Conservation (phyloP, 306 rosid genomes). For the Cyclanthera cordifolia region DNA sequence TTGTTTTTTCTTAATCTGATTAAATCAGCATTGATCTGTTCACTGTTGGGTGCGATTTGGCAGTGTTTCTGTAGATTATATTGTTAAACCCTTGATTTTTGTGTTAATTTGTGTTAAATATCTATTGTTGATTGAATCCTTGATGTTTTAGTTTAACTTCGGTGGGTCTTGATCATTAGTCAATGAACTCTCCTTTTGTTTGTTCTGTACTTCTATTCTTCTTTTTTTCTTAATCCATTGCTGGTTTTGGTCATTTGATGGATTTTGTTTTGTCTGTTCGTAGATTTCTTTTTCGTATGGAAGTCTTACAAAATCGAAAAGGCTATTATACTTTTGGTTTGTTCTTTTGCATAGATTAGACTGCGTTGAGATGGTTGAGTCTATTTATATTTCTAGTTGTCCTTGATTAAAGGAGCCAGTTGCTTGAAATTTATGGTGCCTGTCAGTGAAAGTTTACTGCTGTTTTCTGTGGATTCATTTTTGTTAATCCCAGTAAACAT, state of each 20-base stretch:
- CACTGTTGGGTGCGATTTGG: background rate
- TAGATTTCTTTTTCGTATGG: background rate
- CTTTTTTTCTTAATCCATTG: background rate
- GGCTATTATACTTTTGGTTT: background rate
- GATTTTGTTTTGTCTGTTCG: slow-evolving; percentile 2
- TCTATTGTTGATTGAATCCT: background rate
- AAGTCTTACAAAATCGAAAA: background rate
- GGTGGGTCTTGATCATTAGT: background rate
- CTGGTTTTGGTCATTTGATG: background rate
- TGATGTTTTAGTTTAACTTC: background rate
- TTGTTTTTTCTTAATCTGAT: background rate
- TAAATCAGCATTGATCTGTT: background rate
- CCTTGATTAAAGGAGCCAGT: background rate
- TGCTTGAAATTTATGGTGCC: background rate
- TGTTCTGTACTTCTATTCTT: background rate
- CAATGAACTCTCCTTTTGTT: background rate
- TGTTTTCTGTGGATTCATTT: slow-evolving; percentile 2
- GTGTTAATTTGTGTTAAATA: background rate
- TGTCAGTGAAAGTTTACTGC: background rate
- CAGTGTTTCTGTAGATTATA: background rate
- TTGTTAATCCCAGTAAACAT: background rate
- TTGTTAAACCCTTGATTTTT: background rate
- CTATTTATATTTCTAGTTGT: no score
- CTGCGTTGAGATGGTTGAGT: background rate
- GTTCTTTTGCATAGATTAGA: background rate